A percentile compares a stretch with the other conserved stretches of the same genome.
phyloP scores from a whole-genome alignment of 441 rosid species.

The Viola pubescens region DNA sequence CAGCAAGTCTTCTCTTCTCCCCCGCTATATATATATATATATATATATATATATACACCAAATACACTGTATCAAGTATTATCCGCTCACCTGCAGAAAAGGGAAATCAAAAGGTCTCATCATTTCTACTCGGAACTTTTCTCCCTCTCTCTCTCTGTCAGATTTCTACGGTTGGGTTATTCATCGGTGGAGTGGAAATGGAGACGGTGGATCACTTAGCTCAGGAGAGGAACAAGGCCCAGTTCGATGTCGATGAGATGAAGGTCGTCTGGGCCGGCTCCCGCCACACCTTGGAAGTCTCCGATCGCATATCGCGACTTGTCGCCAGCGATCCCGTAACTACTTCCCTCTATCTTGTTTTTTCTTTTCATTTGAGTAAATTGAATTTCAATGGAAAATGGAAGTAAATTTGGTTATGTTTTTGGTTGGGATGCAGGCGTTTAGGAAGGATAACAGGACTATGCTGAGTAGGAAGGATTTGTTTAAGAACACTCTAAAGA shows the following conservation, averaged over 20 bases:
- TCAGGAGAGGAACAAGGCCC: slow-evolving; percentile 61
- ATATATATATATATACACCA: no score
- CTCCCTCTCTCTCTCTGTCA: no score
- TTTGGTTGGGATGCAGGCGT: slow-evolving; percentile 35
- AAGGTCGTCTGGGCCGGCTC: slow-evolving; percentile 96
- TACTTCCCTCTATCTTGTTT: not conserved
- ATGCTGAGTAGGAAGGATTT: slow-evolving; percentile 75
- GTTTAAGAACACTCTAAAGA: slow-evolving; percentile 72
- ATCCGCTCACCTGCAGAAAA: no score
- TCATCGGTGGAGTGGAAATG: slow-evolving; percentile 21
- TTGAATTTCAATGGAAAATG: not conserved
- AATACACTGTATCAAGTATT: no score
- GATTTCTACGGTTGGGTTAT: no score
- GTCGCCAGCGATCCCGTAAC: slow-evolving; percentile 86
- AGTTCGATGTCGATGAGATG: slow-evolving; percentile 78
- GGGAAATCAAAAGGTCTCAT: no score
- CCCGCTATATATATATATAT: no score
- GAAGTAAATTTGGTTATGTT: not conserved
- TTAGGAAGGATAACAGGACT: slow-evolving; percentile 62
- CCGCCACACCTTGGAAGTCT: slow-evolving; percentile 58
- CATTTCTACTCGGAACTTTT: no score
- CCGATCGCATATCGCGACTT: slow-evolving; percentile 80
- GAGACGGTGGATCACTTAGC: slow-evolving; percentile 56
- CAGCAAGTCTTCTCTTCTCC: no score
- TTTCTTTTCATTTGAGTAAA: not conserved